Evolutionary conservation across 371 early-diverging fungal genomes (phyloP).

Genomic region (Apophysomyces ossiformis): DNA sequence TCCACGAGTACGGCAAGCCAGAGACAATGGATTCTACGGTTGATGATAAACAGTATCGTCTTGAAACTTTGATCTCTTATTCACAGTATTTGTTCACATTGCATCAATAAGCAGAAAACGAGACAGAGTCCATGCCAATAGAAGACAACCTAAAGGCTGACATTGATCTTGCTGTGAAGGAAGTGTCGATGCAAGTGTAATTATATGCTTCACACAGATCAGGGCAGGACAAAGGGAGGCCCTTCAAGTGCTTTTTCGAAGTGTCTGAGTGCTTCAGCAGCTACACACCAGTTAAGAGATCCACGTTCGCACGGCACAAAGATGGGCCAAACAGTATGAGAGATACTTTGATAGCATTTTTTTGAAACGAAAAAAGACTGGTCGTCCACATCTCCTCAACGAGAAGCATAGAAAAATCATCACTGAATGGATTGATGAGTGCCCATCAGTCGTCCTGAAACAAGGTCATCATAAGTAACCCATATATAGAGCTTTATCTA

Average conservation of each 20-base stretch:
- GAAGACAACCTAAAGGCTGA: neutral
- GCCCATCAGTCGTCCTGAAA: too few species aligned
- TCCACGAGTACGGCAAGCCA: slow-evolving; percentile 15
- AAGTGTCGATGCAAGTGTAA: neutral
- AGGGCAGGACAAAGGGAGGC: neutral
- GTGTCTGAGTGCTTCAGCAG: neutral
- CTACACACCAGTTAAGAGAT: neutral
- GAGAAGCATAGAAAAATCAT: neutral
- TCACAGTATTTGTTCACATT: slow-evolving; percentile 19
- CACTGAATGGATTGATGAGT: neutral
- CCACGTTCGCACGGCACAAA: neutral
- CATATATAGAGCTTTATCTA: too few species aligned
- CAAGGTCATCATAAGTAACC: too few species aligned
- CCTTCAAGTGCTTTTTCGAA: neutral
- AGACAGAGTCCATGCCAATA: neutral
- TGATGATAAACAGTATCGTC: slow-evolving; percentile 24
- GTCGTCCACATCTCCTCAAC: neutral
- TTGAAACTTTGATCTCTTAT: slow-evolving; percentile 20
- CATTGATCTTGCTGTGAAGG: neutral
- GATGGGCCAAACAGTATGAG: neutral
- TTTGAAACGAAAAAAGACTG: neutral
- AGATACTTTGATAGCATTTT: neutral
- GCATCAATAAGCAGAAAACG: neutral
- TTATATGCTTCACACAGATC: neutral
- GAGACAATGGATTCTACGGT: slow-evolving; percentile 18